These are phyloP conservation scores for Alternaria alternata DNA, from an alignment of 2,329 filamentous ascomycete genomes.

Conservation along the genomic window DNA sequence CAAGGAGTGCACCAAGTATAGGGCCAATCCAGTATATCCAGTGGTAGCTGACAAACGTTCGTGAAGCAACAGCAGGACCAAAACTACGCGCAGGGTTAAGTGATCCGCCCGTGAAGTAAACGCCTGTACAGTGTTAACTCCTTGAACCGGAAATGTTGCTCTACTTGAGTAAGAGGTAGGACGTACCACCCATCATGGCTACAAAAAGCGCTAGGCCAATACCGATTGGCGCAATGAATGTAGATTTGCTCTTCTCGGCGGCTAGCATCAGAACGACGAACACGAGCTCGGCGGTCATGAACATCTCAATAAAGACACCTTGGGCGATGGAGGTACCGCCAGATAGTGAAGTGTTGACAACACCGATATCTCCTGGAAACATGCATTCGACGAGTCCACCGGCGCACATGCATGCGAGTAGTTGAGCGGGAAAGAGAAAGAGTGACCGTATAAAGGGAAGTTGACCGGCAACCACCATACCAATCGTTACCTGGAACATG, in stretches of 20 bases:
- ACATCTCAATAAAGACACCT: constrained; percentile 31
- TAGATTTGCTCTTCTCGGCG: constrained; percentile 42
- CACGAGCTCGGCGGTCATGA: constrained; percentile 35
- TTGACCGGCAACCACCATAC: constrained; percentile 31
- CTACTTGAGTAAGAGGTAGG: neutral
- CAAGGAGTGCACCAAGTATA: constrained; percentile 51
- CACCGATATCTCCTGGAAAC: constrained; percentile 35
- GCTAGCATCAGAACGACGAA: constrained; percentile 41
- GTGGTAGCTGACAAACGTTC: constrained; percentile 39
- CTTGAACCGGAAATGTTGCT: neutral
- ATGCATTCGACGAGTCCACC: constrained; percentile 32
- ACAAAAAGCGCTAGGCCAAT: constrained; percentile 35
- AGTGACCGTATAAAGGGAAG: constrained; percentile 27
- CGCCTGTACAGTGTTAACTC: constrained; percentile 23
- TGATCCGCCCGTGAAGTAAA: constrained; percentile 54
- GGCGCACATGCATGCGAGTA: constrained; percentile 37
- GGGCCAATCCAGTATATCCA: constrained; percentile 58
- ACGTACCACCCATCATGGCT: constrained; percentile 38
- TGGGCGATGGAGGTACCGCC: constrained; percentile 27
- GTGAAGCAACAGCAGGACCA: constrained; percentile 51
- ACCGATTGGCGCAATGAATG: constrained; percentile 32
- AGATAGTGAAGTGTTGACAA: constrained; percentile 27
- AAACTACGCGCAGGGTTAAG: constrained; percentile 56
- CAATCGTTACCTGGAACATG: constrained; percentile 30
- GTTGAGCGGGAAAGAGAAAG: constrained; percentile 31